Conservation (phyloP, 208 protist genomes). For the Lotmaria passim region DNA sequence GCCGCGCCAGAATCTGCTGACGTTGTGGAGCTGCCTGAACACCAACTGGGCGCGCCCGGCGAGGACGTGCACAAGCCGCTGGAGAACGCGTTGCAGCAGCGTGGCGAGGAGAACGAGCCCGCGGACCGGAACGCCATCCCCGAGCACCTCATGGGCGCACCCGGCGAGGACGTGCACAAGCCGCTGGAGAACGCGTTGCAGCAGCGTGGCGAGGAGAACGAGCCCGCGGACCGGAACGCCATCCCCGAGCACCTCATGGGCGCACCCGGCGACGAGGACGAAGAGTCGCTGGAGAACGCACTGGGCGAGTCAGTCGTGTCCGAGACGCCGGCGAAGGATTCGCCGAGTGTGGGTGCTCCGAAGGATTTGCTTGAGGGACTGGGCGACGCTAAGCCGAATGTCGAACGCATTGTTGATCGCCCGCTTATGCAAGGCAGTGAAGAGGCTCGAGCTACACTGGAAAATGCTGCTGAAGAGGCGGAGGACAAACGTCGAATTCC, state of each 20-base stretch:
- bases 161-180: slow-evolving; percentile 26
- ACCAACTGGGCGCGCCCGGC: not conserved
- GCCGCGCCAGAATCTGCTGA: too few relatives aligned
- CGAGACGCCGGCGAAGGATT: too few relatives aligned
- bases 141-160: slow-evolving; percentile 27
- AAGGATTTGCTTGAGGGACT: too few relatives aligned
- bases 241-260: slow-evolving; percentile 24
- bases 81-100: slow-evolving; percentile 14
- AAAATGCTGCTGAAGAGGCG: too few relatives aligned
- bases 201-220: slow-evolving; percentile 23
- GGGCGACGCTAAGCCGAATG: too few relatives aligned
- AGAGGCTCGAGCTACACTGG: too few relatives aligned
- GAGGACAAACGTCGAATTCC: too few relatives aligned
- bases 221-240: slow-evolving; percentile 18
- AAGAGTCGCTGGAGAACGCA: slow-evolving; percentile 33
- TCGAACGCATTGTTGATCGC: too few relatives aligned
- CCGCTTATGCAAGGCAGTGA: too few relatives aligned
- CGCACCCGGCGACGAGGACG: slow-evolving; percentile 13
- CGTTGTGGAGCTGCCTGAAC: slow-evolving; percentile 7
- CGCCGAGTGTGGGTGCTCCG: too few relatives aligned
- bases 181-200: slow-evolving; percentile 27
- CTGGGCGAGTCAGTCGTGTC: slow-evolving; percentile 9
- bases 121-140: slow-evolving; percentile 12
- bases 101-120: slow-evolving; percentile 12
- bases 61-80: slow-evolving; percentile 11